Conservation (phyloP, 176 grass and related monocot species). For the Cenchrus americanus region DNA sequence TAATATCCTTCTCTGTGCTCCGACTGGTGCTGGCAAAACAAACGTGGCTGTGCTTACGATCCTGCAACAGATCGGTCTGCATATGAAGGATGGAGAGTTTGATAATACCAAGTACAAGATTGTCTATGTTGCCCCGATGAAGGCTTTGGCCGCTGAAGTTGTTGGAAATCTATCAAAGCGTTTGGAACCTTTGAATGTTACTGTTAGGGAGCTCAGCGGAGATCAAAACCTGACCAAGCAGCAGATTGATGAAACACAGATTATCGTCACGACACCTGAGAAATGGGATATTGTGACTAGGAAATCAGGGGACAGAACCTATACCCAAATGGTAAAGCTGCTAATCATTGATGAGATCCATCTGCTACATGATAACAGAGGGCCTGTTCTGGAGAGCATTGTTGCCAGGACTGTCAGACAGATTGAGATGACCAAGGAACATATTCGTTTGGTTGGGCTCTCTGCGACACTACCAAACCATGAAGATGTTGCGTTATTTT, state of each 20-base stretch:
- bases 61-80: slow-evolving; percentile 83
- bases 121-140: slow-evolving; percentile 98
- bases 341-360: slow-evolving; percentile 96
- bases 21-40: slow-evolving; percentile 97
- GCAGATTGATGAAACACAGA: slow-evolving; percentile 97
- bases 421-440: slow-evolving; percentile 89
- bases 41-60: slow-evolving; percentile 94
- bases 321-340: slow-evolving; percentile 93
- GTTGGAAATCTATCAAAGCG: slow-evolving; percentile 87
- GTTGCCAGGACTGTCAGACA: slow-evolving; percentile 92
- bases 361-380: slow-evolving; percentile 95
- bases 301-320: slow-evolving; percentile 97
- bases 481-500: slow-evolving; percentile 84
- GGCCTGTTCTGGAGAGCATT: slow-evolving; percentile 97
- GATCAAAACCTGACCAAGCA: slow-evolving; percentile 85
- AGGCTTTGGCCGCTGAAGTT: slow-evolving; percentile 95
- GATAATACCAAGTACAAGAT: slow-evolving; percentile 93
- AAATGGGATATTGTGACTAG: slow-evolving; percentile 99
- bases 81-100: slow-evolving; percentile 78
- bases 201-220: slow-evolving; percentile 93
- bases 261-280: slow-evolving; percentile 97
- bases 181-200: slow-evolving; percentile 62
- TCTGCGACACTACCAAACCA: slow-evolving; percentile 93
- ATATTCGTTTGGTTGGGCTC: slow-evolving; percentile 84
- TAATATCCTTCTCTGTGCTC: slow-evolving; percentile 89